Evolutionary conservation across 257 asterid genomes (phyloP).

Genomic region (Solanum dulcamara): DNA sequence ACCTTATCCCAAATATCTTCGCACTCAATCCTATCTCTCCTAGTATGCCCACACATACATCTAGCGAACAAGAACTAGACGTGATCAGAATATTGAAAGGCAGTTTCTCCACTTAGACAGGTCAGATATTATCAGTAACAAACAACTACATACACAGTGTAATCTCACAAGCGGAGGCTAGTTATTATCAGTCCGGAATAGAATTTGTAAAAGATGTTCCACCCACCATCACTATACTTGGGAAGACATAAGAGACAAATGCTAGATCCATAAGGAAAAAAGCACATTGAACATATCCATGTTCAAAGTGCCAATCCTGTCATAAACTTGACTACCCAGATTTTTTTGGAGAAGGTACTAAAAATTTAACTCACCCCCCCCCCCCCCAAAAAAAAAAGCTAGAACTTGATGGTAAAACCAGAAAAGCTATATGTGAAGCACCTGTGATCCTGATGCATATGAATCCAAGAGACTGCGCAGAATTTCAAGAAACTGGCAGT

Average conservation of each 20-base stretch:
- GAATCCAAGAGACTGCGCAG: slow-evolving; percentile 92
- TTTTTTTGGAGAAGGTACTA: not conserved
- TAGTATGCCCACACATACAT: not conserved
- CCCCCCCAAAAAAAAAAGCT: not conserved
- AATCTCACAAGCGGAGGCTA: not conserved
- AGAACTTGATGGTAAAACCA: not conserved
- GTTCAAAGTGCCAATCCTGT: not conserved
- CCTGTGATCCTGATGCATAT: slow-evolving; percentile 70
- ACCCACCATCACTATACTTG: not conserved
- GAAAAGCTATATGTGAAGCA: slow-evolving; percentile 3
- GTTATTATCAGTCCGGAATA: not conserved
- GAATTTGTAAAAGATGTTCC: not conserved
- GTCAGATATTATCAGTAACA: not conserved
- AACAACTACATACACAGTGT: not conserved
- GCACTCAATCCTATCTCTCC: not conserved
- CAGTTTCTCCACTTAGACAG: not conserved
- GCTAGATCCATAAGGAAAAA: not conserved
- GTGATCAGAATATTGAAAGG: not conserved
- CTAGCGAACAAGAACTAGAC: not conserved
- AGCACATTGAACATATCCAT: not conserved
- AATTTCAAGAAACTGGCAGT: slow-evolving; percentile 92
- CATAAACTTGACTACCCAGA: not conserved
- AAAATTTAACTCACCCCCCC: not conserved
- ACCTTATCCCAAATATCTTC: not conserved
- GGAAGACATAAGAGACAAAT: not conserved